Base-by-base conservation (phyloP, 208 protist species). In the Leishmania gerbilli region DNA sequence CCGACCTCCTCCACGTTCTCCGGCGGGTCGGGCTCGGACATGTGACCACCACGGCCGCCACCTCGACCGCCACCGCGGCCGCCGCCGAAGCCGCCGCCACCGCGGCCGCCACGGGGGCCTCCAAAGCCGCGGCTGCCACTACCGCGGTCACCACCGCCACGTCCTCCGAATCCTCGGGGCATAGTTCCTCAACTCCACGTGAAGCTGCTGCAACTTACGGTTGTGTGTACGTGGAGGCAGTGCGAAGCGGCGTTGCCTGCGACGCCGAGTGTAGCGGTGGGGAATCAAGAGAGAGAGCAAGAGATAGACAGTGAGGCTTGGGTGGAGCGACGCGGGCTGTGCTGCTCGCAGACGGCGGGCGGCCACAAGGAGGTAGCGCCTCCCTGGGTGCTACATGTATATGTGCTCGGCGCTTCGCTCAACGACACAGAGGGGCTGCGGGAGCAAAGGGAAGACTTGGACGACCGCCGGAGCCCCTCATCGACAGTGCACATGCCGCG, bases 21-120 rank as follows among this genome's bases (percentile, higher is more conserved):
- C 78, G 96, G 96, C 51, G 96, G 96, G 81, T 98, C 96, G 3
- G 93, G 88, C 84, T 97, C 93, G 7, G 84, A 49, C 65, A 80
- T 77, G 79, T 87, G 87, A 27, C 93, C 90, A 21, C 95, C 93
- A 68, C 93, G 85, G 13, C 95, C 91, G n/a, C 95, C 92, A 53
- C 94, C 75, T 45, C 90, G 62, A 47, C 94, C 87, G 27, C 90
- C 82, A n/a, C 85, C 71, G 34, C 88, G 85, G 40, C 89, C 84
- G 71, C 89, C 85, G 51, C 88, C 74, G 24, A 83, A 78, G 24
- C 83, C 71, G 60, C 82, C 0, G 34, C 82, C 67, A 67, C 86
- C 85, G 71, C 91, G 82, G 56, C 87, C 84, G 53, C 87, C 85
- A 72, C 84, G 64, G 15, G 84, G 77, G n/a, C 85, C 83, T 45